These are phyloP conservation scores for Leucogyrophana mollusca DNA, from an alignment of 768 basidiomycete species.

Conservation along the genomic window DNA sequence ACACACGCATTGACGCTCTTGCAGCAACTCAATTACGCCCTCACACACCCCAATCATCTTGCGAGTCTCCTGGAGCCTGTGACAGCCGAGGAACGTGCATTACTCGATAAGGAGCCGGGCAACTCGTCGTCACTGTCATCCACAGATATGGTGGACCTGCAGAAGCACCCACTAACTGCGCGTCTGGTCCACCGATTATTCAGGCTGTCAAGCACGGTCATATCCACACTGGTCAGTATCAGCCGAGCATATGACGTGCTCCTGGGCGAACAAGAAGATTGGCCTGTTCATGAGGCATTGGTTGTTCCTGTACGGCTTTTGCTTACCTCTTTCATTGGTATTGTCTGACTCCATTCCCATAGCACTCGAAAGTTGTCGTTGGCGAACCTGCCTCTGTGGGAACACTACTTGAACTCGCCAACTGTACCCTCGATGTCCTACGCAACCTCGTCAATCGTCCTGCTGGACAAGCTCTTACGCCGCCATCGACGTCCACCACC, in stretches of 20 bases:
- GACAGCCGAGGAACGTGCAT: constrained; percentile 67
- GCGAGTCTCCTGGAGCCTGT: constrained; percentile 79
- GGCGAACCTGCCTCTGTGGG: constrained; percentile 84
- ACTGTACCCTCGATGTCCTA: constrained; percentile 72
- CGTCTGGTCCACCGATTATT: constrained; percentile 73
- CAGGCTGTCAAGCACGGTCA: constrained; percentile 64
- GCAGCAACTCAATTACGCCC: constrained; percentile 86
- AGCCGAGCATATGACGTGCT: constrained; percentile 71
- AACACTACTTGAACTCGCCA: constrained; percentile 83
- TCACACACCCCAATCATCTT: constrained; percentile 89
- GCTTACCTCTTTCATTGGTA: neutral
- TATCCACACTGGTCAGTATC: constrained; percentile 67
- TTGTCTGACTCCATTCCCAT: neutral
- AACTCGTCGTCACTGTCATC: constrained; percentile 29
- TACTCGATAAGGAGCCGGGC: constrained; percentile 60
- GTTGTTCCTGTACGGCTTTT: constrained; percentile 63
- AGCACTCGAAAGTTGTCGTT: constrained; percentile 86
- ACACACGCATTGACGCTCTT: constrained; percentile 69
- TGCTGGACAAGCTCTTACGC: constrained; percentile 51
- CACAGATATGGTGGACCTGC: constrained; percentile 54
- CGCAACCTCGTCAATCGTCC: constrained; percentile 64
- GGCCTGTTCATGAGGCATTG: constrained; percentile 66
- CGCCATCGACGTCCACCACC: constrained; percentile 26
- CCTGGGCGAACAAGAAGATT: constrained; percentile 63
- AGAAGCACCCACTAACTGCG: constrained; percentile 70